Evolutionary conservation across 441 rosid species (phyloP).

Genomic region (Euphorbia corollata): DNA sequence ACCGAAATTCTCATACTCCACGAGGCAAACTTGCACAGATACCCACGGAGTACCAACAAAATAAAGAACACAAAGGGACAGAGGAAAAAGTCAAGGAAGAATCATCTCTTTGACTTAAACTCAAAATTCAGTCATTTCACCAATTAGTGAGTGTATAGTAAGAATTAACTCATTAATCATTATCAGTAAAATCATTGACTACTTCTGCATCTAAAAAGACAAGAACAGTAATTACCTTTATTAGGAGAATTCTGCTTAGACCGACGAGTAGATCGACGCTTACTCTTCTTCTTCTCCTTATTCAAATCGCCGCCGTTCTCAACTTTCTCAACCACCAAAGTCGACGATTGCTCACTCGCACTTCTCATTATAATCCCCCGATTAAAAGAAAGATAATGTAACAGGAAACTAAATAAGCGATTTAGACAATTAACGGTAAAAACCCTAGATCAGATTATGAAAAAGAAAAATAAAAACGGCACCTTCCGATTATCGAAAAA

Average conservation of each 20-base stretch:
- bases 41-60: not conserved
- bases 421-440: not conserved
- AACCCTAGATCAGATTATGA: constrained; percentile 15
- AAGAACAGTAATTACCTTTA: constrained; percentile 25
- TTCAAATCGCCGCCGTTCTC: constrained; percentile 41
- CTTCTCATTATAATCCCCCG: constrained; percentile 26
- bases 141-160: not conserved
- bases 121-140: not conserved
- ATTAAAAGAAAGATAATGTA: not conserved
- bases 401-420: not conserved
- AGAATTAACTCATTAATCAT: not conserved
- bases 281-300: constrained; percentile 60
- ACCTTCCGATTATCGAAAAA: constrained; percentile 52
- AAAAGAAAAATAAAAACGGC: constrained; percentile 13
- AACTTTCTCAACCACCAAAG: constrained; percentile 31
- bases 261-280: constrained; percentile 60
- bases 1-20: not conserved
- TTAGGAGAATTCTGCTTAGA: constrained; percentile 42
- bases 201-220: not conserved
- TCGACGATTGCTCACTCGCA: constrained; percentile 34
- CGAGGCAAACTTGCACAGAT: not conserved
- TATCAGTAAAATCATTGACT: not conserved
- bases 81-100: not conserved
- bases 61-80: not conserved
- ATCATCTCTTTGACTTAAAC: not conserved